Conservation (phyloP, 2,329 filamentous ascomycete genomes). For the Colletotrichum caudatum region DNA sequence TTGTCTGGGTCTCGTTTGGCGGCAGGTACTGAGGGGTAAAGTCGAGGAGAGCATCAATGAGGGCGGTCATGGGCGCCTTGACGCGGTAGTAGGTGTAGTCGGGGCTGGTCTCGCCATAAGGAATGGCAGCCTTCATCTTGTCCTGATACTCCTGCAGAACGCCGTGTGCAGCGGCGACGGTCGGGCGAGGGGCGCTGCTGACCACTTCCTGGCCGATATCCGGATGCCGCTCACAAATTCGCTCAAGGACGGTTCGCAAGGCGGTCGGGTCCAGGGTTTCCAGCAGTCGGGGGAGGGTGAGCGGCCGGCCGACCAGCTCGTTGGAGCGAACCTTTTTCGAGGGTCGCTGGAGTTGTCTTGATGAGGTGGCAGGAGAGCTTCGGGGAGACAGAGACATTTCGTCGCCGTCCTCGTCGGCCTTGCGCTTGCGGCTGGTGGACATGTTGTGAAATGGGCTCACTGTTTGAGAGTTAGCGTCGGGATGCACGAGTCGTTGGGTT, state of each 20-base stretch:
- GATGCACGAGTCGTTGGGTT: constrained; percentile 30
- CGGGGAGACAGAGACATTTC: constrained; percentile 93
- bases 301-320: constrained; percentile 72
- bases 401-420: constrained; percentile 85
- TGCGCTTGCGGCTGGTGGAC: constrained; percentile 77
- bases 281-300: constrained; percentile 78
- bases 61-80: constrained; percentile 79
- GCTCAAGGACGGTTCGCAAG: constrained; percentile 86
- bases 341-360: constrained; percentile 74
- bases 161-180: constrained; percentile 81
- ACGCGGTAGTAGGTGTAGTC: constrained; percentile 97
- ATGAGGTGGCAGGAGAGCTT: constrained; percentile 80
- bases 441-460: constrained; percentile 63
- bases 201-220: constrained; percentile 88
- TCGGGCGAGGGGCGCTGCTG: constrained; percentile 86
- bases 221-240: constrained; percentile 90
- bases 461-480: constrained; percentile 36
- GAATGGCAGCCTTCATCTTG: constrained; percentile 82
- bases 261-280: constrained; percentile 91
- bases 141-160: constrained; percentile 87
- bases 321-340: constrained; percentile 73
- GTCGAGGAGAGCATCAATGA: constrained; percentile 91
- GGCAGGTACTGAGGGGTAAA: constrained; percentile 97
- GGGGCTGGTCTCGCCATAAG: constrained; percentile 85
- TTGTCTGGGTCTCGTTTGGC: constrained; percentile 87